Evolutionary conservation across 352 stramenopile genomes (phyloP), one percentile per base, ranked within the genome.

Genomic region (Sclerospora graminicola): DNA sequence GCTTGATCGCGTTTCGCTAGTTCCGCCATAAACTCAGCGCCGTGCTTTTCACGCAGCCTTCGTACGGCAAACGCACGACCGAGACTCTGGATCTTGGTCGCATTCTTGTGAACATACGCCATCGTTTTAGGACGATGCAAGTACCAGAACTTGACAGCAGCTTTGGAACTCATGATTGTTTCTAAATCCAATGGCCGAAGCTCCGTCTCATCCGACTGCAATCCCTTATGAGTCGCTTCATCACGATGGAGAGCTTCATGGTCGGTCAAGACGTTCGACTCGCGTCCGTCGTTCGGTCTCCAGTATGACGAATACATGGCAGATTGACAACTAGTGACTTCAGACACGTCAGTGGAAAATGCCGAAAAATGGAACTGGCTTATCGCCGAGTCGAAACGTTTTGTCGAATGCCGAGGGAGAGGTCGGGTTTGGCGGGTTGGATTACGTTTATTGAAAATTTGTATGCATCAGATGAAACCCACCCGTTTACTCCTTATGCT

Each of bases 111-210:
- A 27, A 92, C 80, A 48, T 87, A 89, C 45, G 84, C 73, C 80
- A 92, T 92, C 13, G 80, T 92, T 63, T 92, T 92, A 34, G 80
- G 80, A 11, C 80, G 80, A 42, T 92, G 80, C 19, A 92, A 52
- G 51, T 92, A 92, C 80, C 80, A 92, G 54, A 84, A 92, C 70
- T 92, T 92, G 61, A 92, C 80, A 32, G 75, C 80, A 9, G 72
- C 77, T 51, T 89, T 92, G 51, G 72, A 86, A 32, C 65, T 83
- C 73, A 92, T 86, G 60, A 92, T 88, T 26, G 80, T 89, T 59
- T 92, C 80, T 13, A 92, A 57, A 33, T 92, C 80, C 30, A 92
- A 66, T 34, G 77, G 77, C 19, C 77, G 79, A 38, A 92, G 57
- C 49, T 77, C 57, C 20, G 62, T 84, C 56, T 92, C 80, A 38